A percentile compares a stretch with the other conserved stretches of the same genome.
These are phyloP conservation scores for Penicillium longicatenatum DNA, from an alignment of 495 filamentous ascomycete genomes.

Conservation along the genomic window DNA sequence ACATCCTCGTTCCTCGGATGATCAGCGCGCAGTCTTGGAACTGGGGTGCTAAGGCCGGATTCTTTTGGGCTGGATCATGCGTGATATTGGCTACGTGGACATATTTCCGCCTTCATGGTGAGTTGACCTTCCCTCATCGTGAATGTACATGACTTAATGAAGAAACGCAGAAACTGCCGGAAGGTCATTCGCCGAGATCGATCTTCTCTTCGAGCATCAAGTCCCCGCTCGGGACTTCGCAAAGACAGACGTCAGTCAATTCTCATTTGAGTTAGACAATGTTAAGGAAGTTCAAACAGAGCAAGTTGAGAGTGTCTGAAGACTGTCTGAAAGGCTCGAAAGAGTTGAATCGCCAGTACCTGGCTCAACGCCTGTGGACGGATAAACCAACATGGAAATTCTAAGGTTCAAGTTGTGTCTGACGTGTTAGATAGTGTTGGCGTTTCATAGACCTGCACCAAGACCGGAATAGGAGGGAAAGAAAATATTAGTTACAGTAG, in stretches of 20 bases:
- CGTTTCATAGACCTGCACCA: no score
- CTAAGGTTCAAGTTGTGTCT: no score
- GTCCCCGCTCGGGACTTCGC: constrained; percentile 71
- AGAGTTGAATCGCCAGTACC: no score
- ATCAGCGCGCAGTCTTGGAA: constrained; percentile 72
- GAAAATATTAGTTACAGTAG: no score
- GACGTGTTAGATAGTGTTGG: no score
- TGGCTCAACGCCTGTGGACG: no score
- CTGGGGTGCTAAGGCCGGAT: constrained; percentile 74
- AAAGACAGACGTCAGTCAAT: constrained; percentile 5
- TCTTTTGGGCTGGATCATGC: constrained; percentile 77
- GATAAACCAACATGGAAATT: no score
- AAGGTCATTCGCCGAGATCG: constrained; percentile 73
- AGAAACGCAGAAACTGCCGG: constrained; percentile 57
- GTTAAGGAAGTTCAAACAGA: not conserved
- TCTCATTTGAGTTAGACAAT: not conserved
- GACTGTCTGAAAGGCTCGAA: no score
- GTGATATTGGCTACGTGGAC: constrained; percentile 71
- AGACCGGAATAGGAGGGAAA: no score
- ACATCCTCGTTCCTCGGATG: constrained; percentile 74
- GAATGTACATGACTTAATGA: not conserved
- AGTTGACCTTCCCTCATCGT: no score
- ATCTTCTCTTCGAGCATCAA: constrained; percentile 67
- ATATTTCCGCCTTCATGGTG: constrained; percentile 67
- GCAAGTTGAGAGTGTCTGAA: not conserved